Evolutionary conservation across 768 basidiomycete species (phyloP).

Genomic region (Leccinum broughii): DNA sequence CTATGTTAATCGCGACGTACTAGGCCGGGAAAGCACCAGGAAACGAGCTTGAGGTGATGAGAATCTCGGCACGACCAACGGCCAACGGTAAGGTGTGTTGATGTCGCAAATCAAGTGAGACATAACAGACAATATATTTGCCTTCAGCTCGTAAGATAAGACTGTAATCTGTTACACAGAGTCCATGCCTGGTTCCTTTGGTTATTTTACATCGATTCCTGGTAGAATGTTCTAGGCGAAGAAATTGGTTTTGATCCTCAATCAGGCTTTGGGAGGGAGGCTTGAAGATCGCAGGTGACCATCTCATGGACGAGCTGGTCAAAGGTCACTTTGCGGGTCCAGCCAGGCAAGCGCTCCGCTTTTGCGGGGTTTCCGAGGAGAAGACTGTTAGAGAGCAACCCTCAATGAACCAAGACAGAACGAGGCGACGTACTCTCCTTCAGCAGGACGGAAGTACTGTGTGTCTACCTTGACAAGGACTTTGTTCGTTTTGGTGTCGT

Average conservation of each 20-base stretch:
- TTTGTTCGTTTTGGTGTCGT: conserved; percentile 65
- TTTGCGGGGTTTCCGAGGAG: conserved; percentile 87
- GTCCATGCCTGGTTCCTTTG: conserved; percentile 28
- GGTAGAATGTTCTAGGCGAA: neutral
- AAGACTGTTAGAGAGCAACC: conserved; percentile 46
- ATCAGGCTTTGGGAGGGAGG: conserved; percentile 61
- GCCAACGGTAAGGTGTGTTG: neutral
- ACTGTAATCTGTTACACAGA: neutral
- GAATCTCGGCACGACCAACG: no score
- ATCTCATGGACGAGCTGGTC: conserved; percentile 88
- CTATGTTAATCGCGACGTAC: no score
- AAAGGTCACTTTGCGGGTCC: conserved; percentile 87
- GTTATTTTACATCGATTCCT: neutral
- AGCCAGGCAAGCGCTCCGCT: conserved; percentile 84
- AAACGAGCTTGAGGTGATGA: no score
- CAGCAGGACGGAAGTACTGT: conserved; percentile 90
- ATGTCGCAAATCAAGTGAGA: neutral
- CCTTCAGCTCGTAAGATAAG: conserved; percentile 4
- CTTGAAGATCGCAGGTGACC: conserved; percentile 80
- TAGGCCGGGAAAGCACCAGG: no score
- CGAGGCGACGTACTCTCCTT: conserved; percentile 77
- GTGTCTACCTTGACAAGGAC: conserved; percentile 84
- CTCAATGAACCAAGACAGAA: conserved; percentile 1
- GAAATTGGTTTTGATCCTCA: conserved; percentile 79
- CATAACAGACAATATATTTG: neutral